Percentiles rank a stretch among this genome's conserved stretches.
phyloP scores from a whole-genome alignment of 345 rosid genomes.

The Geranium rotundifolium region DNA sequence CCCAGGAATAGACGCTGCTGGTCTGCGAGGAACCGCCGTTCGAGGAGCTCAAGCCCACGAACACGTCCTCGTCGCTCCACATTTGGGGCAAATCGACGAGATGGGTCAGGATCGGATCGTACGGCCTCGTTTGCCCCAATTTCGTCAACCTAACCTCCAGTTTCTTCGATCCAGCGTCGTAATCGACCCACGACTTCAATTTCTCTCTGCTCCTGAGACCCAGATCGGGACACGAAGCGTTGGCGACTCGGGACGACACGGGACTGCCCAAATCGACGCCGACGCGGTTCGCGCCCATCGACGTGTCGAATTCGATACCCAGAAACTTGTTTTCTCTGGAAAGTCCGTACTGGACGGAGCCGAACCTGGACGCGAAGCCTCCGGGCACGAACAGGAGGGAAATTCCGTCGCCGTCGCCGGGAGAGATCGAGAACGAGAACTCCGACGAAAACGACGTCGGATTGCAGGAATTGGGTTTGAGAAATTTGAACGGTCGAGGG shows the following conservation, averaged over 20 bases:
- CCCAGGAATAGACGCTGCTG: constrained; percentile 35
- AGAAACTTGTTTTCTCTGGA: constrained; percentile 21
- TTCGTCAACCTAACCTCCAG: constrained; percentile 38
- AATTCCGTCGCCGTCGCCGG: constrained; percentile 25
- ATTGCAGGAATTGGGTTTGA: constrained; percentile 24
- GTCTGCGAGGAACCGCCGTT: constrained; percentile 17
- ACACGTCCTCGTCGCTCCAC: constrained; percentile 33
- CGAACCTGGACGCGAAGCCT: constrained; percentile 17
- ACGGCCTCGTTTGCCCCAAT: constrained; percentile 27
- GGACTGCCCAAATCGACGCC: constrained; percentile 21
- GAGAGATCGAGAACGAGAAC: constrained; percentile 26
- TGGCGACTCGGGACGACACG: constrained; percentile 20
- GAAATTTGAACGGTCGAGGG: too few species aligned
- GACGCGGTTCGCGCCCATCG: constrained; percentile 20
- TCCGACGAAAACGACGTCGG: constrained; percentile 29
- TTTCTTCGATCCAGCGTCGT: constrained; percentile 32
- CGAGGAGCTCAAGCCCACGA: constrained; percentile 26
- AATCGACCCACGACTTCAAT: constrained; percentile 45
- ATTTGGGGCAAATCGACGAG: constrained; percentile 23
- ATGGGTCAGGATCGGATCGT: constrained; percentile 22
- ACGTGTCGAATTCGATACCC: constrained; percentile 33
- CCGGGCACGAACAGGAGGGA: constrained; percentile 32
- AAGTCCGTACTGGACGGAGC: constrained; percentile 15
- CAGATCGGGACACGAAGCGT: constrained; percentile 15
- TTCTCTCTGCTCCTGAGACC: constrained; percentile 30